These are phyloP conservation scores for Cordyceps javanica DNA, from an alignment of 2,329 filamentous ascomycete genomes.

Conservation along the genomic window DNA sequence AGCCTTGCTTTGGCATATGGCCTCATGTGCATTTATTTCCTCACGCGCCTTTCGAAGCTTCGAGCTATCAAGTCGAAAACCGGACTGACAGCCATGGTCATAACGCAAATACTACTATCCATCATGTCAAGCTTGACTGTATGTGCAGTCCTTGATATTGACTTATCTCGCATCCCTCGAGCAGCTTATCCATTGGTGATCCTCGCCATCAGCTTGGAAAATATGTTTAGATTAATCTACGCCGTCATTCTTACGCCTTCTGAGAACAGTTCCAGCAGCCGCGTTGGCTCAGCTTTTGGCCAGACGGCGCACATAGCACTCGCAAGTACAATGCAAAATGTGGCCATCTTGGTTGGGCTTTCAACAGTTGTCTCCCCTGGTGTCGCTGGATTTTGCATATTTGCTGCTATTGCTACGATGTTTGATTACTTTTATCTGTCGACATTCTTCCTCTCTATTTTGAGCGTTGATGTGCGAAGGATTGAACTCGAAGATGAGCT, in stretches of 20 bases:
- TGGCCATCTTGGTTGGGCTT: constrained; percentile 59
- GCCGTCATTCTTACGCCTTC: constrained; percentile 66
- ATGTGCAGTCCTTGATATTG: constrained; percentile 68
- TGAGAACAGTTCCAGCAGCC: constrained; percentile 59
- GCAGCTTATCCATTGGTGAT: constrained; percentile 73
- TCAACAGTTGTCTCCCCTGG: constrained; percentile 62
- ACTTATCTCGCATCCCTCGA: constrained; percentile 67
- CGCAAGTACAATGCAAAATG: constrained; percentile 62
- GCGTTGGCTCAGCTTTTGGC: constrained; percentile 69
- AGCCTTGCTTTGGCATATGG: constrained; percentile 60
- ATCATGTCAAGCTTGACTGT: constrained; percentile 75
- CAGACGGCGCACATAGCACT: constrained; percentile 65
- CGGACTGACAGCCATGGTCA: constrained; percentile 64
- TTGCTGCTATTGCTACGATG: constrained; percentile 66
- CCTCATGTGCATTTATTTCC: constrained; percentile 57
- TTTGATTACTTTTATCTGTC: constrained; percentile 75
- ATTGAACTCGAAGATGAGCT: constrained; percentile 71
- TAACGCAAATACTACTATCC: constrained; percentile 63
- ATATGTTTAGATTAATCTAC: constrained; percentile 73
- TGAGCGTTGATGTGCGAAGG: constrained; percentile 72
- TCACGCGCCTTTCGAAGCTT: constrained; percentile 61
- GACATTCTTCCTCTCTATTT: constrained; percentile 72
- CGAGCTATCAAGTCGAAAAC: constrained; percentile 70
- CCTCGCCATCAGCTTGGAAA: constrained; percentile 69
- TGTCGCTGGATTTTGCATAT: constrained; percentile 69